Conservation (phyloP, 768 basidiomycete genomes). For the Rhodotorula diobovata region DNA sequence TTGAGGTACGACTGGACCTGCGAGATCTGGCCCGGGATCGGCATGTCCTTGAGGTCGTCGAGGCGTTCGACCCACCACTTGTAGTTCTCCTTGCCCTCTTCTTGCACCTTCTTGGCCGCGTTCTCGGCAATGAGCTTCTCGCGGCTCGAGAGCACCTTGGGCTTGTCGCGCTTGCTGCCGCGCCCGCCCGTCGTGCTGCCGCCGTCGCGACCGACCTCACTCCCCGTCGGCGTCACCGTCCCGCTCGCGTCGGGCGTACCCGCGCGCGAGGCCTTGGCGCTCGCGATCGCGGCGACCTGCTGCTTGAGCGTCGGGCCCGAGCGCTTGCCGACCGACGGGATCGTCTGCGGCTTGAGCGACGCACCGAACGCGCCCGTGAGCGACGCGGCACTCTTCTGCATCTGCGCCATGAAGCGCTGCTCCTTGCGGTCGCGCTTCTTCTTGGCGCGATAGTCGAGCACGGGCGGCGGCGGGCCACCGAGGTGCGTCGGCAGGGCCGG, state of each 20-base stretch:
- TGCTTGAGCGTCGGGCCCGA: conserved; percentile 20
- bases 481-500: conserved; percentile 54
- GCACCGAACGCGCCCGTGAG: conserved; percentile 62
- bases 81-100: conserved; percentile 36
- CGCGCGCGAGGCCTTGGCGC: conserved; percentile 11
- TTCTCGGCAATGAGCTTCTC: conserved; percentile 41
- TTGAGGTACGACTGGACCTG: conserved; percentile 51
- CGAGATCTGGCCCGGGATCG: conserved; percentile 47
- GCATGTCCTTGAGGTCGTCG: conserved; percentile 47
- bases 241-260: conserved; percentile 20
- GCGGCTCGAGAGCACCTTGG: conserved; percentile 50
- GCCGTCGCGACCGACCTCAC: conserved; percentile 26
- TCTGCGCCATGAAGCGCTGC: conserved; percentile 59
- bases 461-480: conserved; percentile 52
- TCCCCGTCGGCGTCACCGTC: conserved; percentile 21
- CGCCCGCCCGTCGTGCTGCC: conserved; percentile 12
- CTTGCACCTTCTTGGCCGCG: conserved; percentile 34
- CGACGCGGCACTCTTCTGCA: conserved; percentile 61
- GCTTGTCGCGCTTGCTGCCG: conserved; percentile 45
- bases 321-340: conserved; percentile 50
- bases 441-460: conserved; percentile 49
- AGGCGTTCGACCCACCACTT: conserved; percentile 59
- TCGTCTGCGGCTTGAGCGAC: conserved; percentile 56
- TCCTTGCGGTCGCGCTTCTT: conserved; percentile 50
- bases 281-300: conserved; percentile 14